Base-by-base conservation (phyloP, 2,329 filamentous ascomycete species). In the Curvularia sp. region DNA sequence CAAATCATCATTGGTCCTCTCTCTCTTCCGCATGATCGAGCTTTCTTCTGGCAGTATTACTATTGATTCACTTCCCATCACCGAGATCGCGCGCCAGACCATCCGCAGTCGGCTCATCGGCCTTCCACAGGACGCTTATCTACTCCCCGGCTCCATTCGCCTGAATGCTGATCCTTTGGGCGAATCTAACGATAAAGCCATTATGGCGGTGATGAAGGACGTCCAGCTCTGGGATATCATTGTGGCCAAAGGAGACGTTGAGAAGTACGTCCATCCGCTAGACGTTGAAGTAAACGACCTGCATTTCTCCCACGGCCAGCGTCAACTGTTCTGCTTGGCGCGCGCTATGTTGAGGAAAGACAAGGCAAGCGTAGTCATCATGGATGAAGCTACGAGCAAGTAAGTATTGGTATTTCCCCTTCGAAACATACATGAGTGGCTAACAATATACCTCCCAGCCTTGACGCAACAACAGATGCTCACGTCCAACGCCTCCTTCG, bases 271-370 rank as follows among this genome's bases (percentile, higher is more conserved):
- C 19, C 72, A 75, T 57, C 72, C 72, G 9, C 62, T 75, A 13
- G 71, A 74, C 46, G 69, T 73, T 8, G 51, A 66, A 12, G 70
- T 75, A 13, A 69, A 74, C 6, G 71, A 74, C 49, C 57, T 73
- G 10, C 70, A 74, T 45, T 70, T 75, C 45, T 70, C 66, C 13
- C 67, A 73, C 21, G 88, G 88, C 0, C 87, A 90, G 70, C 82
- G 82, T 43, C 87, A 90, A 66, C 79, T 90, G 0, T 87, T 90
- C 64, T 86, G 83, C 61, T 80, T 90, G 1, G 87, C 84, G 0
- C 75, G 87, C 0, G 87, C 86, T 0, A 79, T 89, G 18, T 71
- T 89, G 7, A 60, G 68, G 21, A 59, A 49, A n/a, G 66, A 70
- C 36, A 68, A 63, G 28, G 62, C 70, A 0, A 68, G 60, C 5